These are phyloP conservation scores for Lachnellula arida DNA, from an alignment of 2,329 filamentous ascomycete species.

Conservation along the genomic window DNA sequence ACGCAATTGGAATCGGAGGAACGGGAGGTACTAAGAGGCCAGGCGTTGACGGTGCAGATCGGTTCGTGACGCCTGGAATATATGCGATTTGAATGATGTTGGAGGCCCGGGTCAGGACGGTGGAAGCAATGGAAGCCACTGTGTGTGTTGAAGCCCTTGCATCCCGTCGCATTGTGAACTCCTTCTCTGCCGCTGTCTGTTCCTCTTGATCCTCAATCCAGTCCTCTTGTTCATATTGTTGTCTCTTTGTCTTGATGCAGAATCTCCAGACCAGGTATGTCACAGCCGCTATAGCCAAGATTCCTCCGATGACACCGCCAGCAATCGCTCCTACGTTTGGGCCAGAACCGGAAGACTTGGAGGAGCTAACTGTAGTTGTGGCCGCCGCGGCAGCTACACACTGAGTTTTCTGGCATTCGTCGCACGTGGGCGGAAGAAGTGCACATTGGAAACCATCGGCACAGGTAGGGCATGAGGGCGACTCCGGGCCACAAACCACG, in stretches of 20 bases:
- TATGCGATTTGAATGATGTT: slow-evolving; percentile 99
- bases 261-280: slow-evolving; percentile 85
- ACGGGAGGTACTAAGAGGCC: slow-evolving; percentile 83
- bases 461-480: slow-evolving; percentile 59
- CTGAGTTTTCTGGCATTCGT: slow-evolving; percentile 51
- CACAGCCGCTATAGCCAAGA: slow-evolving; percentile 67
- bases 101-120: slow-evolving; percentile 89
- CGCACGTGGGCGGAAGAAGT: slow-evolving; percentile 54
- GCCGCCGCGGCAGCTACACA: slow-evolving; percentile 43
- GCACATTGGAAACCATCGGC: slow-evolving; percentile 51
- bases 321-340: slow-evolving; percentile 81
- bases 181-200: slow-evolving; percentile 49
- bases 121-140: slow-evolving; percentile 90
- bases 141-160: slow-evolving; percentile 75
- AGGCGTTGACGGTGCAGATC: slow-evolving; percentile 78
- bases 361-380: slow-evolving; percentile 20
- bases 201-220: slow-evolving; percentile 49
- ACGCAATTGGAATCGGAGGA: slow-evolving; percentile 75
- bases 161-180: slow-evolving; percentile 49
- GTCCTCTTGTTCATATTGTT: slow-evolving; percentile 56
- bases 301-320: slow-evolving; percentile 82
- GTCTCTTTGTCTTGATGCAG: slow-evolving; percentile 75
- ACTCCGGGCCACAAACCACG: slow-evolving; percentile 47
- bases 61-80: slow-evolving; percentile 93
- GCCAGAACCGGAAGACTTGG: slow-evolving; percentile 39